Conservation (phyloP, 73 alveolate genomes). For the Paramecium pentaurelia region DNA sequence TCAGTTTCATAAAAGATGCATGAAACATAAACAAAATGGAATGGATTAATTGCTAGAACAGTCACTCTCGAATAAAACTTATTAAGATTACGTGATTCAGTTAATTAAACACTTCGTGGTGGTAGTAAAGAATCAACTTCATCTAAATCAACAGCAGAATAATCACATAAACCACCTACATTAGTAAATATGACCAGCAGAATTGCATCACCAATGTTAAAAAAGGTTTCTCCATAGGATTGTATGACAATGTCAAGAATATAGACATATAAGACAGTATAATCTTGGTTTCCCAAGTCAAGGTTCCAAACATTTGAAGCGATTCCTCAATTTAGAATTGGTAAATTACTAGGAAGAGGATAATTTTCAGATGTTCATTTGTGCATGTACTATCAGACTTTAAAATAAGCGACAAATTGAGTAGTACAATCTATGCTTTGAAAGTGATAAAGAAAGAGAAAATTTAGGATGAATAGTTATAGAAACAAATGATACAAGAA, state of each 20-base stretch:
- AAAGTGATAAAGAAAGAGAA: conserved; percentile 34
- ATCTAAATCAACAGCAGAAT: neutral
- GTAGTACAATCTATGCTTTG: conserved; percentile 19
- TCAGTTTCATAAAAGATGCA: neutral
- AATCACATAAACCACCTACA: neutral
- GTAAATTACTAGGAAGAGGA: conserved; percentile 4
- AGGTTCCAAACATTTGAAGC: neutral
- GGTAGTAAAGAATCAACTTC: conserved; percentile 42
- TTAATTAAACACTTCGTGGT: neutral
- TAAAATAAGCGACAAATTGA: conserved; percentile 8
- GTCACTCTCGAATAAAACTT: conserved; percentile 10
- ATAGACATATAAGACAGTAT: neutral
- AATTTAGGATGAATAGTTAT: neutral
- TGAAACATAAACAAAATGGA: conserved; percentile 11
- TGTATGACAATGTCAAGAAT: conserved; percentile 29
- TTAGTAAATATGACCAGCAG: conserved; percentile 43
- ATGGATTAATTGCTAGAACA: conserved; percentile 35
- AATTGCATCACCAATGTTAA: conserved; percentile 15
- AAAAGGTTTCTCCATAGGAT: neutral
- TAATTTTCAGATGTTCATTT: conserved; percentile 5
- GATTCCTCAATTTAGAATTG: conserved; percentile 4
- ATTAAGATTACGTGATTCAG: conserved; percentile 32
- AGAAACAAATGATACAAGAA: conserved; percentile 5
- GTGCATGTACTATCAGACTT: neutral
- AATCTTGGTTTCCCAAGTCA: conserved; percentile 35